A percentile compares a stretch with the other conserved stretches of the same genome.
phyloP scores from a whole-genome alignment of 805 yeast genomes.

The Candida railenensis region DNA sequence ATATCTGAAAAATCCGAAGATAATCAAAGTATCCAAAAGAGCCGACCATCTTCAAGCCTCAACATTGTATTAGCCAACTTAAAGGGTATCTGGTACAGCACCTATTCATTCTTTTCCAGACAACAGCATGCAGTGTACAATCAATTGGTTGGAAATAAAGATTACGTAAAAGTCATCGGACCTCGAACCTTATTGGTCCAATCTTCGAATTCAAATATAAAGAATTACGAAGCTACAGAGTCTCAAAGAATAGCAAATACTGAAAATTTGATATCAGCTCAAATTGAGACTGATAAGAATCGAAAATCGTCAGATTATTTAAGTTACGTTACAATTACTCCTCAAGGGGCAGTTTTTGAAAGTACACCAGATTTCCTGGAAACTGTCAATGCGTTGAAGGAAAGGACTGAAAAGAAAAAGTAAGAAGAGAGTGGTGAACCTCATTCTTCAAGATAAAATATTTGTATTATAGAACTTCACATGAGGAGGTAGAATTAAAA shows the following conservation, averaged over 20 bases:
- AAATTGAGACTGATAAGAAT: slow-evolving; percentile 12
- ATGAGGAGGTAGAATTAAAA: no score
- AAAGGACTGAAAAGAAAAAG: not conserved
- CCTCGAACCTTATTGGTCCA: slow-evolving; percentile 53
- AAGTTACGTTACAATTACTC: slow-evolving; percentile 46
- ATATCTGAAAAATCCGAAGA: no score
- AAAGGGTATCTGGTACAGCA: not conserved
- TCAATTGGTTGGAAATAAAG: slow-evolving; percentile 31
- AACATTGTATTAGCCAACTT: not conserved
- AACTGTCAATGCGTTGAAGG: slow-evolving; percentile 11
- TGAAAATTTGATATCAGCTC: slow-evolving; percentile 6
- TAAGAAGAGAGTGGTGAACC: no score
- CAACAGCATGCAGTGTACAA: slow-evolving; percentile 7
- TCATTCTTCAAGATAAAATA: no score
- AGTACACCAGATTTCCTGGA: slow-evolving; percentile 37
- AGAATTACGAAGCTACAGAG: not conserved
- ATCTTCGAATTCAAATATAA: slow-evolving; percentile 32
- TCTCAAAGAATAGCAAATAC: not conserved
- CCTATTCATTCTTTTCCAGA: not conserved
- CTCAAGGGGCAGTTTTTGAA: slow-evolving; percentile 39
- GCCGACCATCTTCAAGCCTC: not conserved
- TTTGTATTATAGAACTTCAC: no score
- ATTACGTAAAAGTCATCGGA: slow-evolving; percentile 51
- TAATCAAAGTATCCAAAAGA: no score
- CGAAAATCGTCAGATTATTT: slow-evolving; percentile 42